These are phyloP conservation scores for Teunomyces kruisii DNA, from an alignment of 805 yeast genomes.

Conservation along the genomic window DNA sequence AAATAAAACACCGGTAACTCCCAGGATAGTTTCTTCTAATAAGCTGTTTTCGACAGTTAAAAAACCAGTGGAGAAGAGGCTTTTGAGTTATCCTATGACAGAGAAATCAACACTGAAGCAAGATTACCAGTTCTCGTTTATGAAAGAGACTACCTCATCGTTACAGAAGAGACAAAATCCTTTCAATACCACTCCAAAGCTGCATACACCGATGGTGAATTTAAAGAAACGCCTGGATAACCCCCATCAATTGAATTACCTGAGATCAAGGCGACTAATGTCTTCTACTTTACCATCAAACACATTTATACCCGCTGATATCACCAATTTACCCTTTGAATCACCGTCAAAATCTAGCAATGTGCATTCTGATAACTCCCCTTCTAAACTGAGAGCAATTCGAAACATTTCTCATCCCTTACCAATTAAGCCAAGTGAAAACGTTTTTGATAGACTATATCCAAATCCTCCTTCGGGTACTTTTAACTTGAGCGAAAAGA, in stretches of 20 bases:
- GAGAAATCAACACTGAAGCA: slow-evolving; percentile 16
- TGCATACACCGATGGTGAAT: background rate
- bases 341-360: background rate
- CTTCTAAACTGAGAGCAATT: slow-evolving; percentile 6
- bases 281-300: slow-evolving; percentile 6
- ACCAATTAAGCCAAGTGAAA: slow-evolving; percentile 4
- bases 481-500: background rate
- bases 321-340: slow-evolving; percentile 18
- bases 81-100: slow-evolving; percentile 18
- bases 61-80: slow-evolving; percentile 12
- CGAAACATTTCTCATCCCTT: slow-evolving; percentile 10
- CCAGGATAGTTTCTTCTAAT: slow-evolving; percentile 14
- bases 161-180: slow-evolving; percentile 27
- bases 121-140: slow-evolving; percentile 33
- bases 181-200: slow-evolving; percentile 4
- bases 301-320: slow-evolving; percentile 16
- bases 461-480: slow-evolving; percentile 5
- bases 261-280: slow-evolving; percentile 13
- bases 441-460: slow-evolving; percentile 14
- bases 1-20: slow-evolving; percentile 15
- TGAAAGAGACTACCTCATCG: slow-evolving; percentile 42
- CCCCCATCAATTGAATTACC: slow-evolving; percentile 15
- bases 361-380: slow-evolving; percentile 4
- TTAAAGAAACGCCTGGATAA: slow-evolving; percentile 16
- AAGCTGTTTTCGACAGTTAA: slow-evolving; percentile 14